These are phyloP conservation scores for Globisporangium parvum DNA, from an alignment of 352 stramenopile genomes.

Conservation along the genomic window DNA sequence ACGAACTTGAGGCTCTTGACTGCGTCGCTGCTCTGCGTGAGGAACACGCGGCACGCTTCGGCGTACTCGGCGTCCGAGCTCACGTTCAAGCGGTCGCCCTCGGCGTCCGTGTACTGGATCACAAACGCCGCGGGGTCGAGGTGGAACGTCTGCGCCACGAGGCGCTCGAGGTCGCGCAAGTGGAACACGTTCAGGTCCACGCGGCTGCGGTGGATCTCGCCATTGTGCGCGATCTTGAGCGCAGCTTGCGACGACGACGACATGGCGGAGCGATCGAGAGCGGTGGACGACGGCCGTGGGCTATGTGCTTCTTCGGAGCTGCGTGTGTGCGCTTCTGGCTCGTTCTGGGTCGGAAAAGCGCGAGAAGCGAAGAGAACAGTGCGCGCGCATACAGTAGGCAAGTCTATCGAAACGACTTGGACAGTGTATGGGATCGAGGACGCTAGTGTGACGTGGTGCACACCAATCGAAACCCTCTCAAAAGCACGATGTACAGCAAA, in stretches of 20 bases:
- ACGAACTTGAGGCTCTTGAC: conserved; percentile 69
- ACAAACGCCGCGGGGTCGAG: conserved; percentile 42
- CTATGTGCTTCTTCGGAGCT: no score
- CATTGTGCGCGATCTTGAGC: conserved; percentile 74
- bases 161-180: conserved; percentile 35
- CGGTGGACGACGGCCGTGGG: no score
- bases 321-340: background rate
- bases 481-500: no score
- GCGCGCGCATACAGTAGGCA: background rate
- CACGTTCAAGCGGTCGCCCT: conserved; percentile 63
- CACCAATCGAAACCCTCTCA: background rate
- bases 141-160: conserved; percentile 56
- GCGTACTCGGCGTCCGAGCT: conserved; percentile 53
- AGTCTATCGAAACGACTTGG: background rate
- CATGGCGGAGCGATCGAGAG: conserved; percentile 9
- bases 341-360: no score
- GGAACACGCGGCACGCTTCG: conserved; percentile 53
- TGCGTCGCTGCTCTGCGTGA: conserved; percentile 19
- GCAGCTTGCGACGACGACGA: conserved; percentile 31
- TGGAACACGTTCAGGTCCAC: conserved; percentile 53
- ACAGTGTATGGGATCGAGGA: background rate
- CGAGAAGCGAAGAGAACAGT: no score
- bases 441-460: background rate
- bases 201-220: conserved; percentile 70
- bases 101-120: conserved; percentile 65